These are phyloP conservation scores for Spergularia bocconei DNA, from an alignment of 148 eudicot genomes.

Conservation along the genomic window DNA sequence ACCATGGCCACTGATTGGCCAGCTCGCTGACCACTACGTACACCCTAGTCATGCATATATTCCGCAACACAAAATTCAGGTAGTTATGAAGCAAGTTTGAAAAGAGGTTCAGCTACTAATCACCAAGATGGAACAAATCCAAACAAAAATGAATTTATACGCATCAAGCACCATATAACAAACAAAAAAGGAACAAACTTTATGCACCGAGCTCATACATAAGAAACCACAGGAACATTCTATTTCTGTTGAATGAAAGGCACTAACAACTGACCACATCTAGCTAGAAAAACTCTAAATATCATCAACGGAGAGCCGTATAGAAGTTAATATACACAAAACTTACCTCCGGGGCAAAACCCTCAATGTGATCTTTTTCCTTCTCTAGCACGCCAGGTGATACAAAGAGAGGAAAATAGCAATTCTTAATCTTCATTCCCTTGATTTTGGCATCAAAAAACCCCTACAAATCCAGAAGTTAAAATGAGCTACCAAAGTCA, in stretches of 20 bases:
- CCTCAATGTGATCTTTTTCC: slow-evolving; percentile 97
- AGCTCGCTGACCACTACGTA: neutral
- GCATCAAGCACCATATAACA: neutral
- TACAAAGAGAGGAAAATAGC: slow-evolving; percentile 94
- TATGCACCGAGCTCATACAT: neutral
- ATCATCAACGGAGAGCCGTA: neutral
- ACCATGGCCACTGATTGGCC: too few relatives aligned
- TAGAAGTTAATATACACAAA: neutral
- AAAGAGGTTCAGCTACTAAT: neutral
- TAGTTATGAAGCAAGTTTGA: neutral
- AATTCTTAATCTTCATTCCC: slow-evolving; percentile 83
- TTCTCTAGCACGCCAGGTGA: slow-evolving; percentile 72
- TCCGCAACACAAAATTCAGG: neutral
- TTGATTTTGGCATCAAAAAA: slow-evolving; percentile 92
- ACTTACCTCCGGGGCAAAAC: slow-evolving; percentile 96
- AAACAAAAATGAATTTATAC: neutral
- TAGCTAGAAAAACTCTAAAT: neutral
- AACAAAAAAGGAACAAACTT: neutral
- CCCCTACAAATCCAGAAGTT: slow-evolving; percentile 38
- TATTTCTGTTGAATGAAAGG: neutral
- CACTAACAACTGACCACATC: neutral
- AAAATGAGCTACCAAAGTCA: neutral
- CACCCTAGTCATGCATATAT: neutral
- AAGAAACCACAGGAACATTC: neutral
- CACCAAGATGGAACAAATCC: neutral